Evolutionary conservation across 2,329 filamentous ascomycete genomes (phyloP).

Genomic region (Penicillium palitans): DNA sequence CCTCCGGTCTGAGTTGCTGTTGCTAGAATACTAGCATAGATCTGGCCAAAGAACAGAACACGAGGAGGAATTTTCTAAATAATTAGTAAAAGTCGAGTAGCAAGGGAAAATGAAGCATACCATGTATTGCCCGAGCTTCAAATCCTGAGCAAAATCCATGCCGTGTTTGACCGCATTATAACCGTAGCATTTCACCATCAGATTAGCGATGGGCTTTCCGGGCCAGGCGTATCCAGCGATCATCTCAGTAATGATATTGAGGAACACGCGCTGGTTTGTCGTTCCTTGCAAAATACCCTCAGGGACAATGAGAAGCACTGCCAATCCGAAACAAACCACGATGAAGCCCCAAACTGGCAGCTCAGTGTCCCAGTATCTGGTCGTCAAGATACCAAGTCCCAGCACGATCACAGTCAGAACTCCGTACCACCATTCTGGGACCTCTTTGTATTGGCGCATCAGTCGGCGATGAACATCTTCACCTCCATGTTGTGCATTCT

Average conservation of each 20-base stretch:
- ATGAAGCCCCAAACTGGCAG: constrained; percentile 45
- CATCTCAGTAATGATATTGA: constrained; percentile 38
- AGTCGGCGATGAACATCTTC: constrained; percentile 66
- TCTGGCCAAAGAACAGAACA: constrained; percentile 37
- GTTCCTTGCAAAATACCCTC: constrained; percentile 41
- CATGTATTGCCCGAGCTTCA: constrained; percentile 38
- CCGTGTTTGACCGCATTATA: constrained; percentile 39
- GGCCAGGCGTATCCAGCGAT: constrained; percentile 37
- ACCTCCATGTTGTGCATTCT: constrained; percentile 37
- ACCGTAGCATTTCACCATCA: constrained; percentile 38
- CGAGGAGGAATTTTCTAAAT: constrained; percentile 33
- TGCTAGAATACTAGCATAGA: constrained; percentile 36
- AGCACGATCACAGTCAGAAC: constrained; percentile 35
- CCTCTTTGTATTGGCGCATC: constrained; percentile 64
- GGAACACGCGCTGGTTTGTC: constrained; percentile 32
- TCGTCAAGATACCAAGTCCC: constrained; percentile 36
- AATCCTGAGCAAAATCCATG: constrained; percentile 35
- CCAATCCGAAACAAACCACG: constrained; percentile 40
- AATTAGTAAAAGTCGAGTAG: neutral
- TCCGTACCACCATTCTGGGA: constrained; percentile 63
- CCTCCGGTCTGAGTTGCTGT: constrained; percentile 36
- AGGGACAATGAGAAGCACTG: constrained; percentile 42
- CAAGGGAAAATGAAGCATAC: constrained; percentile 4
- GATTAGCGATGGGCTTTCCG: constrained; percentile 38
- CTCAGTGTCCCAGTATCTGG: constrained; percentile 37